Evolutionary conservation across 768 basidiomycete species (phyloP).

Genomic region (Naganishia antarctica): DNA sequence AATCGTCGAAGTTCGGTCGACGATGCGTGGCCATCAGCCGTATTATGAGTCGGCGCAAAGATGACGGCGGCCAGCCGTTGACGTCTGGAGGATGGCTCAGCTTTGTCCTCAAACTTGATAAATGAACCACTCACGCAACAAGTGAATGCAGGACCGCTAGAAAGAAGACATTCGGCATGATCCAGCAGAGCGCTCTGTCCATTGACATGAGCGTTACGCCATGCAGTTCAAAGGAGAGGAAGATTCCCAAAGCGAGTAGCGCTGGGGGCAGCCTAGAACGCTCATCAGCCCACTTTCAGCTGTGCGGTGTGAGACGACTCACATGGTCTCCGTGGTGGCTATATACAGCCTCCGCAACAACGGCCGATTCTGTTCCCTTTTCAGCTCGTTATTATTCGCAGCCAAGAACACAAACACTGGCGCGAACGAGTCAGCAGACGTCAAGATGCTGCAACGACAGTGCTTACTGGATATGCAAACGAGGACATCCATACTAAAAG

Average conservation of each 20-base stretch:
- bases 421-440: neutral
- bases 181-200: constrained; percentile 1
- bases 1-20: neutral
- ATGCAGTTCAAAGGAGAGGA: constrained; percentile 5
- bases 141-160: constrained; percentile 4
- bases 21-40: neutral
- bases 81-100: neutral
- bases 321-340: constrained; percentile 4
- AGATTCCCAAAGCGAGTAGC: neutral
- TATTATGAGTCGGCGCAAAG: neutral
- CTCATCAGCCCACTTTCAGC: neutral
- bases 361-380: neutral
- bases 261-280: neutral
- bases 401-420: constrained; percentile 4
- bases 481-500: constrained; percentile 7
- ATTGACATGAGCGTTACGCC: neutral
- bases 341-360: neutral
- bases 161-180: constrained; percentile 4
- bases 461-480: constrained; percentile 2
- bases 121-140: neutral
- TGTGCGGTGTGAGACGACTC: neutral
- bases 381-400: neutral
- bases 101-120: neutral
- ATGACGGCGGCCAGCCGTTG: constrained; percentile 3
- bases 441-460: neutral